These are phyloP conservation scores for Penicillium sp. DNA, from an alignment of 2,329 filamentous ascomycete species.

Conservation along the genomic window DNA sequence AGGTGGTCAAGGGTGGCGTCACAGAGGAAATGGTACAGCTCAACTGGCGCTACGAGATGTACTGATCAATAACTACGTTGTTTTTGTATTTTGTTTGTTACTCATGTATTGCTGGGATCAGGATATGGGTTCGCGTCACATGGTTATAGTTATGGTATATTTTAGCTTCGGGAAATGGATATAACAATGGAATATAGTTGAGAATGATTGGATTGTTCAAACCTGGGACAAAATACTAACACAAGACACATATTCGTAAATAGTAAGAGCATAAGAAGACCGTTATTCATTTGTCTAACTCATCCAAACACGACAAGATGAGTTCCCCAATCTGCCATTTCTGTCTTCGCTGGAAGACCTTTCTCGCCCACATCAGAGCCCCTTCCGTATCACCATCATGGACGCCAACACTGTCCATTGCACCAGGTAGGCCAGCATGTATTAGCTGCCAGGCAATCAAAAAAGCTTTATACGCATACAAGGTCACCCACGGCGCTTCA, in stretches of 20 bases:
- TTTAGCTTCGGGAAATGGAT: not conserved
- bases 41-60: slow-evolving; percentile 48
- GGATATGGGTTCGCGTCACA: not conserved
- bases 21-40: slow-evolving; percentile 46
- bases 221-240: not conserved
- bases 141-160: not conserved
- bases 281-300: slow-evolving; percentile 12
- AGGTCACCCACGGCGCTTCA: slow-evolving; percentile 42
- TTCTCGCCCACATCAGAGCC: slow-evolving; percentile 31
- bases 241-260: not conserved
- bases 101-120: not conserved
- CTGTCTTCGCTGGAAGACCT: slow-evolving; percentile 30
- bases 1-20: slow-evolving; percentile 43
- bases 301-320: slow-evolving; percentile 32
- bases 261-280: not conserved
- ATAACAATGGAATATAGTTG: not conserved
- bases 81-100: not conserved
- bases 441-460: slow-evolving; percentile 44
- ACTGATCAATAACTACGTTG: slow-evolving; percentile 17
- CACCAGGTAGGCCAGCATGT: slow-evolving; percentile 28
- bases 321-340: slow-evolving; percentile 34
- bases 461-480: slow-evolving; percentile 45
- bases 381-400: slow-evolving; percentile 31
- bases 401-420: slow-evolving; percentile 36
- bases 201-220: not conserved